Evolutionary conservation across 495 filamentous ascomycete genomes (phyloP), one percentile per base, ranked within the genome.

Genomic region (Aspergillus sclerotioniger): DNA sequence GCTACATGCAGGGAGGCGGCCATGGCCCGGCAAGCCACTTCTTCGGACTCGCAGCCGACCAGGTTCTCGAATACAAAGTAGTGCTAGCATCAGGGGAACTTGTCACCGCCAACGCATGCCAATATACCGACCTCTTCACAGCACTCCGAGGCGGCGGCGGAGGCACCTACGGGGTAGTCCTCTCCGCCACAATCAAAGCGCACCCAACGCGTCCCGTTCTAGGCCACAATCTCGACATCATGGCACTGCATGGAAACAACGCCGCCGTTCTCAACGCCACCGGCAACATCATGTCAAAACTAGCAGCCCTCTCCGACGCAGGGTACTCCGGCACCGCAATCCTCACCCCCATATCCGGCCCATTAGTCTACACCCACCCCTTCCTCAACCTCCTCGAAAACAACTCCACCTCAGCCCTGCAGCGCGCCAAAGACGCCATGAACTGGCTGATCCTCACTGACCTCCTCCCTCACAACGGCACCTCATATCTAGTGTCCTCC

Each of bases 121-220:
- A 73, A 51, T 78, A 87, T 59, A 41, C 78, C 0, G 84, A 87
- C 47, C 79, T 87, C 17, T 87, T 84, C 70, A 84, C 73, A 9
- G 77, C 77, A 2, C 62, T 85, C 28, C 75, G 83, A 3, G 61
- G 65, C 48, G 71, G 71, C 9, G 81, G 81, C 6, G 68, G 67
- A 7, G 77, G 79, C n/a, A 81, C 71, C 39, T 83, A 77, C 54
- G 80, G 73, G 21, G 71, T 82, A 15, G 75, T 80, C 13, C 53
- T 76, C 28, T 72, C 67, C 21, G 64, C 73, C 29, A 77, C 73
- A 6, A 56, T 79, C 50, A 76, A 77, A 58, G 70, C 71, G 6
- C 72, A 75, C 60, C 70, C 76, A 5, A 56, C 57, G 2, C 57
- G 60, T 8, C 57, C 57, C 17, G 44, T 67, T 0, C 50, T 70